Evolutionary conservation across 805 yeast species (phyloP), one percentile per base, ranked within the genome.

Genomic region (Kuraishia hungarica): DNA sequence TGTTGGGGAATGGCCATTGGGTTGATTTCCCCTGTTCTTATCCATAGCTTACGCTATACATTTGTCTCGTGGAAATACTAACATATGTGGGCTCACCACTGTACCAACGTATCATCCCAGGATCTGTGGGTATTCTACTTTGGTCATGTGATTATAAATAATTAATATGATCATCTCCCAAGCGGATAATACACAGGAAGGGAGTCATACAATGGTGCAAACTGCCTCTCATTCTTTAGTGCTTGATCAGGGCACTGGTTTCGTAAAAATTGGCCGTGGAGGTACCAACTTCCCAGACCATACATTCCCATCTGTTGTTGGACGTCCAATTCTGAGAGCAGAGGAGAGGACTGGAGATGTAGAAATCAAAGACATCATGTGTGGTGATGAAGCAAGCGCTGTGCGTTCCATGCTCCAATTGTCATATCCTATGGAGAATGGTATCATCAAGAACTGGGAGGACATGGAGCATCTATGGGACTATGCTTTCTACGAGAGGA

Each of bases 381-480:
- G 97, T 65, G 99, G 99, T 60, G 87, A 85, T 61, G 98, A 94
- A 67, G 99, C 99, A 52, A 82, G 89, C 60, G 87, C 87, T 26
- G 96, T 89, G 39, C 83, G 99, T 64, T 86, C 97, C 1, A 82
- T 92, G 61, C 78, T 94, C 57, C 97, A 94, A 72, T 83, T 94
- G 56, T 84, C 92, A n/a, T 94, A 94, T 66, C 99, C 99, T 13
- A 92, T 94, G 98, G 99, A 94, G 72, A 94, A 94, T 69, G 99
- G 99, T 65, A 89, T 94, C 64, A 93, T 94, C 68, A 87, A 85
- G 67, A 90, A 92, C 71, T 94, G 99, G 99, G 97, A 92, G 64
- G 99, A 94, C 69, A 94, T 94, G 98, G 97, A 90, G 65, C 92
- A 92, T 64, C 77, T 94, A 58, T 94, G 99, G 99, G 97, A 94